A percentile compares a stretch with the other conserved stretches of the same genome.
Evolutionary conservation across 75 land plant genomes (phyloP).

Genomic region (Sequoia sempervirens): DNA sequence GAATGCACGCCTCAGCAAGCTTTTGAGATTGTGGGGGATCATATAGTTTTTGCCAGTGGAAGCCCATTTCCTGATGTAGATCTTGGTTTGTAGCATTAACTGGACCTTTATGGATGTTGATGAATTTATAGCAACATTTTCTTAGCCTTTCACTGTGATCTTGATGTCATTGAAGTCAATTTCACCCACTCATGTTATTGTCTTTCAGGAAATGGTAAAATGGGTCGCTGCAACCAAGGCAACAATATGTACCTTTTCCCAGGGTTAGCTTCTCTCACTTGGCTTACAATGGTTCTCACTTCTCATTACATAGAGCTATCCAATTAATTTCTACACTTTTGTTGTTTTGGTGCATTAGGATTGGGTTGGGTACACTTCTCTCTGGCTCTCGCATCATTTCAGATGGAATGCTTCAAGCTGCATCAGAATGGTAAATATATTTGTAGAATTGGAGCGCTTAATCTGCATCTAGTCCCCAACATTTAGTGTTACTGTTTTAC

Average conservation of each 20-base stretch:
- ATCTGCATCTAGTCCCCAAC: not conserved
- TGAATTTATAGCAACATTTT: not conserved
- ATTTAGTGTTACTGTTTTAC: not conserved
- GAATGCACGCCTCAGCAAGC: slow-evolving; percentile 98
- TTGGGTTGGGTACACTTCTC: slow-evolving; percentile 93
- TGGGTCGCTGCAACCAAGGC: slow-evolving; percentile 95
- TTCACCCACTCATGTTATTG: not conserved
- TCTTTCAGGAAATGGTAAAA: slow-evolving; percentile 70
- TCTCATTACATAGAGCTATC: not conserved
- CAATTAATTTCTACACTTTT: not conserved
- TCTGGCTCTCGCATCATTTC: slow-evolving; percentile 79
- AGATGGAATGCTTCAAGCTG: slow-evolving; percentile 98
- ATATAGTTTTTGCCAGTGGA: slow-evolving; percentile 95
- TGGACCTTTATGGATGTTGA: not conserved
- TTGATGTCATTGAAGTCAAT: slow-evolving; percentile 1
- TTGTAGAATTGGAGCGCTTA: not conserved
- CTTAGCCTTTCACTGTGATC: not conserved
- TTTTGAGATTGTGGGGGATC: slow-evolving; percentile 70
- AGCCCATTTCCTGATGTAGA: slow-evolving; percentile 91
- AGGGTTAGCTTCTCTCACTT: slow-evolving; percentile 52
- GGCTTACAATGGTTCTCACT: not conserved
- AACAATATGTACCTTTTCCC: slow-evolving; percentile 99
- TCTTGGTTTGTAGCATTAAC: slow-evolving; percentile 52
- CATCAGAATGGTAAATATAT: slow-evolving; percentile 78
- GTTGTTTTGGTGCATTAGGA: slow-evolving; percentile 34